Conservation (phyloP, 75 land plant genomes). For the Sequoiadendron giganteum region DNA sequence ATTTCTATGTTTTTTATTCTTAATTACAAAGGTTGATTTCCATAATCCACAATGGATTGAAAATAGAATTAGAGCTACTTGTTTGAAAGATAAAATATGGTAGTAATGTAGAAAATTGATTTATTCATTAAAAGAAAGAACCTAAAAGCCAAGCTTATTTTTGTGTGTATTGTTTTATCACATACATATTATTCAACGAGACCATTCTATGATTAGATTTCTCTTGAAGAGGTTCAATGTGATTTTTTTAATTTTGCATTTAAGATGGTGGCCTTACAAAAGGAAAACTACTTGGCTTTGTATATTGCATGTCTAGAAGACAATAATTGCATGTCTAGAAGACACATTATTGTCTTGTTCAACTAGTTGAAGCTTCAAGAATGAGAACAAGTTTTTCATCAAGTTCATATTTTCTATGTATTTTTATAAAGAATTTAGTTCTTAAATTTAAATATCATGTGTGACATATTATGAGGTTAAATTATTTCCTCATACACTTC, state of each 20-base stretch:
- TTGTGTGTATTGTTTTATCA: neutral
- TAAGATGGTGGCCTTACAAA: slow-evolving; percentile 59
- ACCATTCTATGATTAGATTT: neutral
- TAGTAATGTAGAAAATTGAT: neutral
- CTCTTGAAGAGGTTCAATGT: neutral
- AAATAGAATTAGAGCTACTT: too few species aligned
- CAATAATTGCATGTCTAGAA: slow-evolving; percentile 71
- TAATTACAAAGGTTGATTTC: too few species aligned
- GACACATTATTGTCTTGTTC: slow-evolving; percentile 86
- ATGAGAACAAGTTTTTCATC: slow-evolving; percentile 22
- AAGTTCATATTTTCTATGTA: neutral
- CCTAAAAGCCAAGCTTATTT: neutral
- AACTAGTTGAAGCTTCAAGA: slow-evolving; percentile 73
- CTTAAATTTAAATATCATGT: neutral
- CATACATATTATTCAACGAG: neutral
- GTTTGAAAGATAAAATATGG: too few species aligned
- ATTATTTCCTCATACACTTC: neutral
- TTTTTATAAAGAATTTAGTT: neutral
- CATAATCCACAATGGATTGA: too few species aligned
- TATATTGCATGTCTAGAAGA: too few species aligned
- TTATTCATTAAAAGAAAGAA: neutral
- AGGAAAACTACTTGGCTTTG: slow-evolving; percentile 91
- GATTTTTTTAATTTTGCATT: neutral
- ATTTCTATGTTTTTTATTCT: too few species aligned
- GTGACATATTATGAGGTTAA: neutral